Percentiles rank a stretch among this genome's conserved stretches.
Conservation (phyloP, 257 asterid species). For the Solanum verrucosum region DNA sequence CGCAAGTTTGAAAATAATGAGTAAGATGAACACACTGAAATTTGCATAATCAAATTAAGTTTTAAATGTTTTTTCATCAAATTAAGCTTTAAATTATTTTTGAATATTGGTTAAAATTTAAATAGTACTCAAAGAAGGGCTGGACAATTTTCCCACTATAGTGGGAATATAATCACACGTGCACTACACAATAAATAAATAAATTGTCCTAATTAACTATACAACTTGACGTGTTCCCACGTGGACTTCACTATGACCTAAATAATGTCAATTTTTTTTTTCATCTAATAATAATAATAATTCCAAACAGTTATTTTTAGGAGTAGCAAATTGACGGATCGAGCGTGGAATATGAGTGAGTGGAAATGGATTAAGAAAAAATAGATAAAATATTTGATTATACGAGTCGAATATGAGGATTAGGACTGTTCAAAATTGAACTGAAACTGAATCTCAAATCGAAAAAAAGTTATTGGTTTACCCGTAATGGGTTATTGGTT, state of each 20-base stretch:
- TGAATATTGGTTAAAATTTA: background rate
- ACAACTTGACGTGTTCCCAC: background rate
- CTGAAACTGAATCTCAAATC: too few relatives aligned
- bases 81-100: background rate
- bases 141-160: background rate
- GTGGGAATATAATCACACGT: background rate
- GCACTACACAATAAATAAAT: background rate
- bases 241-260: background rate
- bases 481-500: too few relatives aligned
- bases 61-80: background rate
- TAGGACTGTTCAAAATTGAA: too few relatives aligned
- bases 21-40: background rate
- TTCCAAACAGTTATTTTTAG: too few relatives aligned
- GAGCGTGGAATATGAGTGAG: background rate
- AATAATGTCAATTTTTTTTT: too few relatives aligned
- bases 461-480: too few relatives aligned
- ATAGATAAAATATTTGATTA: too few relatives aligned
- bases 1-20: background rate
- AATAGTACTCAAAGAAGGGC: background rate
- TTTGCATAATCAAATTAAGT: too few relatives aligned
- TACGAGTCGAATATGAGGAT: background rate
- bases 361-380: too few relatives aligned
- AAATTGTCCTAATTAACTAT: background rate
- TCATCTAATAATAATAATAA: too few relatives aligned
- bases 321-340: background rate